These are phyloP conservation scores for Dothiorella sarmentorum DNA, from an alignment of 2,329 filamentous ascomycete genomes.

Conservation along the genomic window DNA sequence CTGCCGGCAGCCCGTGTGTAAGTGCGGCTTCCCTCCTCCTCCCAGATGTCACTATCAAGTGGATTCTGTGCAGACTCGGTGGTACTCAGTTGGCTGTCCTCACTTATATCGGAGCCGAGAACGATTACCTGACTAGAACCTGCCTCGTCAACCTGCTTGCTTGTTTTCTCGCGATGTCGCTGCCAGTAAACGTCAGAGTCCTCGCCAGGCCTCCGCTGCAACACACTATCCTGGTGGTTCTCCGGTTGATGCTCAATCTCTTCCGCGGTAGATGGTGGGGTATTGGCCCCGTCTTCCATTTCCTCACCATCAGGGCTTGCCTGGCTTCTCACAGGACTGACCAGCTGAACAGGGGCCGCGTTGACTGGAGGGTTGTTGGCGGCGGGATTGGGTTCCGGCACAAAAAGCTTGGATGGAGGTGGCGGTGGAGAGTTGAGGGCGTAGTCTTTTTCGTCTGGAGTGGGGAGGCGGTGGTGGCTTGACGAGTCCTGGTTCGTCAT, in stretches of 20 bases:
- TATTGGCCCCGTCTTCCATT: slow-evolving; percentile 33
- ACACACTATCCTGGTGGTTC: background rate
- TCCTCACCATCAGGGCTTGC: slow-evolving; percentile 22
- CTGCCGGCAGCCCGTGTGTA: background rate
- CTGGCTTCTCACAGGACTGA: slow-evolving; percentile 29
- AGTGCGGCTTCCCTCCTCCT: slow-evolving; percentile 42
- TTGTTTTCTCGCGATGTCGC: slow-evolving; percentile 15
- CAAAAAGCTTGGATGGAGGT: slow-evolving; percentile 29
- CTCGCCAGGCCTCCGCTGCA: background rate
- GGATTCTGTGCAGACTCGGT: slow-evolving; percentile 18
- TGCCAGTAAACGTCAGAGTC: slow-evolving; percentile 14
- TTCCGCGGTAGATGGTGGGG: slow-evolving; percentile 9
- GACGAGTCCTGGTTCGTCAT: slow-evolving; percentile 26
- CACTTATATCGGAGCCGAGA: slow-evolving; percentile 23
- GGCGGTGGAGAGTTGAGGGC: background rate
- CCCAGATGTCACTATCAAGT: slow-evolving; percentile 43
- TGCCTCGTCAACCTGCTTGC: slow-evolving; percentile 21
- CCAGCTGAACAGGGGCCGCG: slow-evolving; percentile 23
- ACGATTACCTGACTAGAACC: slow-evolving; percentile 22
- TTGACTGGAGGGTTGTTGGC: slow-evolving; percentile 15
- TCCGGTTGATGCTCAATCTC: background rate
- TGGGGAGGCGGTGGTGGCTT: slow-evolving; percentile 23
- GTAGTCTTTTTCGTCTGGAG: slow-evolving; percentile 31
- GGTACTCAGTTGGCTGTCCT: background rate
- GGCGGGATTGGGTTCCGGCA: slow-evolving; percentile 1